Evolutionary conservation across 2,329 filamentous ascomycete genomes (phyloP), one percentile per base, ranked within the genome.

Genomic region (Phyllosticta ampelicida): DNA sequence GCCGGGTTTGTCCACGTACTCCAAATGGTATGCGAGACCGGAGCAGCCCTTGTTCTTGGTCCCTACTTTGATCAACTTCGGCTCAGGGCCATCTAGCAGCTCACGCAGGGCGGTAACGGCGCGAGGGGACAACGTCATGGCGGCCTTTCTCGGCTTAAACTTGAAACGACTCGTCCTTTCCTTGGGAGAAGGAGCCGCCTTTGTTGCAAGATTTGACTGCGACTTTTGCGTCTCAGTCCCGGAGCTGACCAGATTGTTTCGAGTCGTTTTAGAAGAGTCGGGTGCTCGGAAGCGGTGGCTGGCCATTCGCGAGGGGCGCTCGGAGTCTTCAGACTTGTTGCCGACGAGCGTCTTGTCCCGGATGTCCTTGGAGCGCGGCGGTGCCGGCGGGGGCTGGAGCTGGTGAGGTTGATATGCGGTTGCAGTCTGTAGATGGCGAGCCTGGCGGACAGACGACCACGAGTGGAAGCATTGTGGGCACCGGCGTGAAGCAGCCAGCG

Each of bases 1-100:
- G 3, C 85, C 90, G 0, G 92, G 82, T 78, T 91, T 91, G 66
- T 97, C 91, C 54, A 97, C 92, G 66, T 92, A 99, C 74, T 97
- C 91, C 26, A 99, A 78, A 68, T 96, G 85, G 71, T 99, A 99
- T 29, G 91, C 87, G 64, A 97, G 77, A 16, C 94, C 94, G 55
- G 90, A 96, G 74, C 94, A 99, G 9, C 94, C 94, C 63, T 90
- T 83, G 73, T 96, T 96, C 72, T 87, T 90, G 61, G 97, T 94
- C 11, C 94, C 91, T 5, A 99, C 89, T 66, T 94, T 86, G 71
- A 99, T 96, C 63, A 96, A 80, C 75, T 96, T 95, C 1, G 91
- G 90, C 23, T 94, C 85, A 0, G 94, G 94, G 66, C 90, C 86
- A 61, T 91, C 83, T 6, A 96, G 80, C 44, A 99, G 75, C 18